Conservation (phyloP, 2,329 filamentous ascomycete genomes). For the Chrysosporium keratinophilum region DNA sequence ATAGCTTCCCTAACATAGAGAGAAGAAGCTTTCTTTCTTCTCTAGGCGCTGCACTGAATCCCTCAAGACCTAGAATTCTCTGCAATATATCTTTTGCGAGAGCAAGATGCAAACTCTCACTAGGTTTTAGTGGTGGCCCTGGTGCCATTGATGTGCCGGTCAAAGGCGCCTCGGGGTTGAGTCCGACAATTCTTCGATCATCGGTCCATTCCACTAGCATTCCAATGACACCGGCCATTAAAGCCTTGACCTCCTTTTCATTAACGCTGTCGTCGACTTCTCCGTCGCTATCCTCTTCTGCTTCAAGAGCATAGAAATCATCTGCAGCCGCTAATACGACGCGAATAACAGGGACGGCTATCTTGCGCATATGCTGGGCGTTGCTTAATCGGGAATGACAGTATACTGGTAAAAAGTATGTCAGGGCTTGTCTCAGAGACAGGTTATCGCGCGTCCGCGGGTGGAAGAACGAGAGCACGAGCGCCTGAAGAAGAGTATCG, state of each 20-base stretch:
- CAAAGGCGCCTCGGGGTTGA: conserved; percentile 45
- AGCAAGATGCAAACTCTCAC: conserved; percentile 69
- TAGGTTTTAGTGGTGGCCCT: conserved; percentile 42
- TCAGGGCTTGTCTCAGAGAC: conserved; percentile 71
- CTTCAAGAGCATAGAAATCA: conserved; percentile 59
- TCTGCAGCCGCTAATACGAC: conserved; percentile 51
- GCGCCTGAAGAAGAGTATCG: conserved; percentile 66
- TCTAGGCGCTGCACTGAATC: conserved; percentile 34
- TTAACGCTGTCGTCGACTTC: conserved; percentile 71
- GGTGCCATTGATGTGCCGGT: conserved; percentile 39
- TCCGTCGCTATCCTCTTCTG: conserved; percentile 62
- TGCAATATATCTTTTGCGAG: conserved; percentile 70
- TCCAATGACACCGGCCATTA: conserved; percentile 68
- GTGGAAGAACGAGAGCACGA: conserved; percentile 82
- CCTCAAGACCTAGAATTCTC: conserved; percentile 48
- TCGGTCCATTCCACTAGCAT: conserved; percentile 88
- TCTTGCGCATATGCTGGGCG: conserved; percentile 65
- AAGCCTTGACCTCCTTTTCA: conserved; percentile 41
- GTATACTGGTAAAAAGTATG: conserved; percentile 91
- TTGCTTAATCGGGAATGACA: conserved; percentile 77
- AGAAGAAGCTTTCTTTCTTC: conserved; percentile 79
- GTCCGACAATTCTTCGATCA: conserved; percentile 62
- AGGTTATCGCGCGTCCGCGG: conserved; percentile 71
- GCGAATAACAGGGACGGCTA: conserved; percentile 65
- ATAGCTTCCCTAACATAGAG: conserved; percentile 68